Conservation (phyloP, 148 eudicot genomes). For the Rhododendron kiyosumense region DNA sequence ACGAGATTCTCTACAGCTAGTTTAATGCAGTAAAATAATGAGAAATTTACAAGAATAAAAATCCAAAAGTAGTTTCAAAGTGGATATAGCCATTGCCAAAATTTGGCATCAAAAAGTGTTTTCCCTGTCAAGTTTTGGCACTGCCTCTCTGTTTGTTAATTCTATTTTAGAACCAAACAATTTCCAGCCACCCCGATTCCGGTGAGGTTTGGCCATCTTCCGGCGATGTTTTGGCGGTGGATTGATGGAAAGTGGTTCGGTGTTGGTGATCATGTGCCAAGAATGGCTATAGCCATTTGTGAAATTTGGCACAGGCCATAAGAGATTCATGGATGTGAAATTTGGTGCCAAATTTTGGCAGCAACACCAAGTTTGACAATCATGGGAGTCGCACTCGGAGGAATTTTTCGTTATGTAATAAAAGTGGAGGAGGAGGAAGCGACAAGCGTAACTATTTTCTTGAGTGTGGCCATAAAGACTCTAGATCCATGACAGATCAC, state of each 20-base stretch:
- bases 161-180: no score
- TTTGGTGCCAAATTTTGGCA: neutral
- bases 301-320: neutral
- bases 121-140: neutral
- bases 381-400: neutral
- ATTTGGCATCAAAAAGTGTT: neutral
- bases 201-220: no score
- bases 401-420: neutral
- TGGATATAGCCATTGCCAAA: neutral
- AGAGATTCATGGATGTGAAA: neutral
- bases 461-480: neutral
- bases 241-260: no score
- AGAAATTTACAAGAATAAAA: neutral
- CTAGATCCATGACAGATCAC: neutral
- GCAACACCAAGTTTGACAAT: neutral
- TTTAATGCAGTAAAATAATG: neutral
- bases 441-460: neutral
- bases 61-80: neutral
- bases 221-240: no score
- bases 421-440: neutral
- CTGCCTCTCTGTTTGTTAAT: neutral
- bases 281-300: neutral
- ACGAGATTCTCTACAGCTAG: neutral
- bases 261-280: no score
- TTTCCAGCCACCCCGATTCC: no score